These are phyloP conservation scores for Candida cerambycidarum DNA, from an alignment of 805 yeast genomes.

Conservation along the genomic window DNA sequence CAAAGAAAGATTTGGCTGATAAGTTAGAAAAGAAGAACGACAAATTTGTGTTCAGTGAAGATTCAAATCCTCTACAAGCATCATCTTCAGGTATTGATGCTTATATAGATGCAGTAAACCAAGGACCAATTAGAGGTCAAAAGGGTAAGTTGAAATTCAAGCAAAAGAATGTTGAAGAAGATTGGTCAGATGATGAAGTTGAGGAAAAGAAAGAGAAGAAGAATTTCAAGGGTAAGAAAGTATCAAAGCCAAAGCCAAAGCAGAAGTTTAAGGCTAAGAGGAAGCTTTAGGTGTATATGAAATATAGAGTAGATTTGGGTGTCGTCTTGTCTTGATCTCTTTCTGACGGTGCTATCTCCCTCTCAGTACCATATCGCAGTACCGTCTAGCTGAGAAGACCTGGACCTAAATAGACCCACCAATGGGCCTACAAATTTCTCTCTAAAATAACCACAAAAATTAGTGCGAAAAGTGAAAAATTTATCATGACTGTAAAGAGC, in stretches of 20 bases:
- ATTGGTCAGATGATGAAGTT: conserved; percentile 42
- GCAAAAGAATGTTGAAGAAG: conserved; percentile 54
- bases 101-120: conserved; percentile 88
- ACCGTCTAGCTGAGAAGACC: too few species aligned
- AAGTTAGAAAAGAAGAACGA: conserved; percentile 60
- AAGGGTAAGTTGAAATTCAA: conserved; percentile 86
- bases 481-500: conserved; percentile 11
- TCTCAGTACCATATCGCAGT: too few species aligned
- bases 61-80: conserved; percentile 45
- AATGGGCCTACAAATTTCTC: too few species aligned
- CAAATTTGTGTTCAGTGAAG: conserved; percentile 63
- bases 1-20: conserved; percentile 41
- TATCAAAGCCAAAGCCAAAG: conserved; percentile 41
- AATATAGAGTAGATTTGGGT: not conserved
- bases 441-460: too few species aligned
- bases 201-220: too few species aligned
- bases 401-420: too few species aligned
- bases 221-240: conserved; percentile 18
- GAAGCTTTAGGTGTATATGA: conserved; percentile 43
- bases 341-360: too few species aligned
- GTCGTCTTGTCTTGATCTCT: too few species aligned
- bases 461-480: conserved; percentile 1
- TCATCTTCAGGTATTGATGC: conserved; percentile 74
- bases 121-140: conserved; percentile 93
- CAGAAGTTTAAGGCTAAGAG: conserved; percentile 58